A percentile compares a stretch with the other conserved stretches of the same genome.
phyloP scores from a whole-genome alignment of 2,329 filamentous ascomycete species.

The Colletotrichum abscissum region DNA sequence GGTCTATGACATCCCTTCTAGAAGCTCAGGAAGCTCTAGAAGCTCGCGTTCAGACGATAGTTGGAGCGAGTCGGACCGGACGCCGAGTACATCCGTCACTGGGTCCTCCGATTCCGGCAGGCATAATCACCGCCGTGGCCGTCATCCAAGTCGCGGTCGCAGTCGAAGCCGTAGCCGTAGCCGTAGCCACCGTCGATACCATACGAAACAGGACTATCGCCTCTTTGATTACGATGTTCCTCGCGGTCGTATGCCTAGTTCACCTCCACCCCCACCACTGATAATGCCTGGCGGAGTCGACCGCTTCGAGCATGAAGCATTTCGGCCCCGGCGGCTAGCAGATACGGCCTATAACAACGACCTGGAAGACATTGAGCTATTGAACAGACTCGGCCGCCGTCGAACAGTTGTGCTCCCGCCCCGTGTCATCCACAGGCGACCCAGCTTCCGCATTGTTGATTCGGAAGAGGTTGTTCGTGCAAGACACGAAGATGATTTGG shows the following conservation, averaged over 20 bases:
- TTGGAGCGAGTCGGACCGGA: slow-evolving; percentile 24
- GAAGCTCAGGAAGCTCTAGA: slow-evolving; percentile 36
- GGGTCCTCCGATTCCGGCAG: slow-evolving; percentile 30
- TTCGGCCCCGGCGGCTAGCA: slow-evolving; percentile 1
- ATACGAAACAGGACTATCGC: slow-evolving; percentile 21
- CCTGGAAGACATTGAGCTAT: not conserved
- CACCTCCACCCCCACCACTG: not conserved
- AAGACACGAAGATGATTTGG: slow-evolving; percentile 31
- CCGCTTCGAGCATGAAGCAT: slow-evolving; percentile 5
- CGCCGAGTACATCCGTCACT: slow-evolving; percentile 37
- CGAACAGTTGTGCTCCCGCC: slow-evolving; percentile 2
- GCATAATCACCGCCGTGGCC: slow-evolving; percentile 8
- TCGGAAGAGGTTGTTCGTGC: slow-evolving; percentile 26
- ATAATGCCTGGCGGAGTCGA: not conserved
- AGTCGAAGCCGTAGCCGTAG: slow-evolving; percentile 28
- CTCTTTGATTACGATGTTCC: slow-evolving; percentile 8
- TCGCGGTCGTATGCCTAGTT: not conserved
- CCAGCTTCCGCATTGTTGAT: slow-evolving; percentile 10
- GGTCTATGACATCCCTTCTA: slow-evolving; percentile 13
- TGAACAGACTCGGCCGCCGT: slow-evolving; percentile 5
- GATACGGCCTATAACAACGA: not conserved
- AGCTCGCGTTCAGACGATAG: slow-evolving; percentile 13
- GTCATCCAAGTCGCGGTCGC: slow-evolving; percentile 4
- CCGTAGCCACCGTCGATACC: slow-evolving; percentile 29
- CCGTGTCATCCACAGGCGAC: slow-evolving; percentile 24